Conservation (phyloP, 1,139 yeast species). For the Candida sp. region DNA sequence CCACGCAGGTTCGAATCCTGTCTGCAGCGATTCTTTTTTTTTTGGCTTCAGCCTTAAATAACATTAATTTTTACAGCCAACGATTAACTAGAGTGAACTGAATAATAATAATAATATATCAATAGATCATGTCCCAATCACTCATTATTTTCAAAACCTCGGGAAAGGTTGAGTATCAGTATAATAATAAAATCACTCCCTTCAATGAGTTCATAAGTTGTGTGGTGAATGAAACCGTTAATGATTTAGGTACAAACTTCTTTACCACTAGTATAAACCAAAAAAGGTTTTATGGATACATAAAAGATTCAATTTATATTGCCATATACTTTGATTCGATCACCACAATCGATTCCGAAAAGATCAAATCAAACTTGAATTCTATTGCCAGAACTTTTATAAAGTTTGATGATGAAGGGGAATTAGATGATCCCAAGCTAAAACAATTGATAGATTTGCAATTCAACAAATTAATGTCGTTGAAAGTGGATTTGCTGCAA, state of each 20-base stretch:
- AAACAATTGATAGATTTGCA: constrained; percentile 37
- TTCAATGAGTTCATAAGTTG: constrained; percentile 39
- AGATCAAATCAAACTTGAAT: constrained; percentile 28
- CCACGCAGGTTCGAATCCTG: constrained; percentile 91
- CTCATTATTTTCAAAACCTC: constrained; percentile 36
- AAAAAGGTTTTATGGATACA: constrained; percentile 34
- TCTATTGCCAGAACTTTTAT: constrained; percentile 34
- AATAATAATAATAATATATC: too few species aligned
- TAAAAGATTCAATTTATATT: constrained; percentile 26
- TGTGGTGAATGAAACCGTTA: constrained; percentile 34
- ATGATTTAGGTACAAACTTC: constrained; percentile 32
- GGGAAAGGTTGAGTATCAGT: constrained; percentile 36
- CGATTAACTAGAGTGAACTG: background rate
- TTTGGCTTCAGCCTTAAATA: constrained; percentile 4
- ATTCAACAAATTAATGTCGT: constrained; percentile 34
- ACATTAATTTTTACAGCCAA: constrained; percentile 1
- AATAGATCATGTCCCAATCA: constrained; percentile 23
- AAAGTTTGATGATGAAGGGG: constrained; percentile 24
- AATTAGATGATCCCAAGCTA: constrained; percentile 23
- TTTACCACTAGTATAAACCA: constrained; percentile 29
- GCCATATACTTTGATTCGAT: constrained; percentile 41
- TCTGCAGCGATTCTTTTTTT: constrained; percentile 63
- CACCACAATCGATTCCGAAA: constrained; percentile 39
- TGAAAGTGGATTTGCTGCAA: constrained; percentile 12
- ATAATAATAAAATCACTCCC: constrained; percentile 33